Conservation (phyloP, 768 basidiomycete species). For the Rhodotorula diobovata region DNA sequence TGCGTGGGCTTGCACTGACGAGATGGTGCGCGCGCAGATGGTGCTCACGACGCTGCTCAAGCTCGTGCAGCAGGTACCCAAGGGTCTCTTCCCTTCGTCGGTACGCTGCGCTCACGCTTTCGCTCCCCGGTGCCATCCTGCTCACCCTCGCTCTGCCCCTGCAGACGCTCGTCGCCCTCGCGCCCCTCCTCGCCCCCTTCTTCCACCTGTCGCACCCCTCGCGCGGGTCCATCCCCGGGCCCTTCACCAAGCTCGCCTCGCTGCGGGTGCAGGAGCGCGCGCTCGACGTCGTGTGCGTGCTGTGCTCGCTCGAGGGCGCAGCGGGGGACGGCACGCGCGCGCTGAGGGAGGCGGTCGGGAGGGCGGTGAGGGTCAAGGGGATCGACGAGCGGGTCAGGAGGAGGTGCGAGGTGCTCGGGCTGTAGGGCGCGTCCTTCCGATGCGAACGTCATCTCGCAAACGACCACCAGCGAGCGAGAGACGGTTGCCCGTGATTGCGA, state of each 20-base stretch:
- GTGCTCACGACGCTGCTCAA: constrained; percentile 62
- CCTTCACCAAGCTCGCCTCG: constrained; percentile 69
- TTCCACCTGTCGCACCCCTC: constrained; percentile 72
- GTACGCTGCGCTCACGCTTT: neutral
- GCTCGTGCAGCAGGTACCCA: constrained; percentile 42
- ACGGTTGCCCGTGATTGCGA: neutral
- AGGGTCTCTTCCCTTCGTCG: constrained; percentile 14
- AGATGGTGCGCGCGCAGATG: constrained; percentile 17
- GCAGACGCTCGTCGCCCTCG: constrained; percentile 56
- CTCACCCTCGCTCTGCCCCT: neutral
- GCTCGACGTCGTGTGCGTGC: constrained; percentile 57
- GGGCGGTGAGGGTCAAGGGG: neutral
- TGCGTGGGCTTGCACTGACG: constrained; percentile 46
- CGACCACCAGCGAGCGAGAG: neutral
- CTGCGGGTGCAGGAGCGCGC: constrained; percentile 56
- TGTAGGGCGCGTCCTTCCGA: neutral
- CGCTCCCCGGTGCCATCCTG: neutral
- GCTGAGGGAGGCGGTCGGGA: neutral
- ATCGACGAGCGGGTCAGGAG: neutral
- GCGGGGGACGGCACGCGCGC: neutral
- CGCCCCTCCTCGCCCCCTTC: constrained; percentile 67
- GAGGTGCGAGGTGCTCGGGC: neutral
- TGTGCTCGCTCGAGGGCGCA: neutral
- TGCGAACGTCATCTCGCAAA: neutral
- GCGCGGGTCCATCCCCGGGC: constrained; percentile 69